Base-by-base conservation (phyloP, 2,329 filamentous ascomycete genomes). In the Mycogone perniciosa region DNA sequence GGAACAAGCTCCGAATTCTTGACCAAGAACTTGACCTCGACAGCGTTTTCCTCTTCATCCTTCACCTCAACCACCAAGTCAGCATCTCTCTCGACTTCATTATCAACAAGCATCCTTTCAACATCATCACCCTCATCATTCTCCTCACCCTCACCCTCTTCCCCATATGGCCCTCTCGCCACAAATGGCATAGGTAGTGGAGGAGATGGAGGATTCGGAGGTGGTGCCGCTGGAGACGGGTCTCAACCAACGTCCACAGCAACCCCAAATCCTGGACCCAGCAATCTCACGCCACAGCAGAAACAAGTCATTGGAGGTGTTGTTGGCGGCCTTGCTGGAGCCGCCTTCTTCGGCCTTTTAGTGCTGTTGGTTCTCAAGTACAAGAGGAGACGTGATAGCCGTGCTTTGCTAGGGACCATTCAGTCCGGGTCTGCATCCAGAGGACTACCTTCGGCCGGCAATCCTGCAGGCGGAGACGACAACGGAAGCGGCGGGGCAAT, bases 291-390 rank as follows among this genome's bases (percentile, higher is more conserved):
- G 2, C 55, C 61, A 1, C 62, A 66, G 45, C 62, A 70, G 47
- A 68, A 68, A 53, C 65, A 67, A 51, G 62, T 83, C 30, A 77
- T 80, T 6, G 80, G 79, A 1, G 74, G 80, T 31, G 77, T 83
- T 1, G 69, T 82, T 13, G 80, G 80, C 26, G 72, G 77, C 38
- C 62, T 85, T 31, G 81, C 81, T 11, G 82, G 81, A 13, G 64
- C 79, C 2, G 80, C 80, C 9, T 68, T 84, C 42, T 62, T 85
- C 44, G 64, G 80, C 4, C 62, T 84, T 4, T 62, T 83, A 20
- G 62, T 80, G 5, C 64, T 84, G 51, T 68, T 77, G 52, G 58
- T 76, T n/a, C 60, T 84, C 40, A 72, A 73, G 57, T 80, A 77
- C 70, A 81, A 74, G 70, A 82, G 76, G 60, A 72, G 71, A 50